Percentiles rank a stretch among this genome's conserved stretches.
Evolutionary conservation across 2,329 filamentous ascomycete species (phyloP).

Genomic region (Colletotrichum chlorophyti): DNA sequence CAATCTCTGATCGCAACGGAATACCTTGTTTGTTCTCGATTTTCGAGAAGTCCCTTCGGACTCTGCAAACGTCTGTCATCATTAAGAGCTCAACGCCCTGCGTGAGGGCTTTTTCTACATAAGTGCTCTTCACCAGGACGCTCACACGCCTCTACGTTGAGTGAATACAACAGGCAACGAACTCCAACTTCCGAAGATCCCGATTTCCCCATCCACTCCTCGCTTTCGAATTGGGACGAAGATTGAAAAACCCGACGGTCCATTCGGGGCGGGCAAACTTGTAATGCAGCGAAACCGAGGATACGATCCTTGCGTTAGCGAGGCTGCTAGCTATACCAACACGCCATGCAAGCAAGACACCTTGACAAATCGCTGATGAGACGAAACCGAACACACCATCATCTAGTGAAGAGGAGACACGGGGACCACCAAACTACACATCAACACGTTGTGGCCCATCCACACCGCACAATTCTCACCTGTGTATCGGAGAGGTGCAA

Average conservation of each 20-base stretch:
- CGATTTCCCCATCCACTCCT: neutral
- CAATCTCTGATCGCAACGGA: too few species aligned
- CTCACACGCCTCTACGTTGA: neutral
- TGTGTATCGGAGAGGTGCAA: slow-evolving; percentile 18
- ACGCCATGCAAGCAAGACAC: neutral
- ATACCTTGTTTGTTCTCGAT: too few species aligned
- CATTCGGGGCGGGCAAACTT: too few species aligned
- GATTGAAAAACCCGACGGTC: too few species aligned
- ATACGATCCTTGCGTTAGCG: neutral
- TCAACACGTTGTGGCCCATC: slow-evolving; percentile 3
- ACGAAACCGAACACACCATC: neutral
- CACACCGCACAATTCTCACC: slow-evolving; percentile 9
- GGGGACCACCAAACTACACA: slow-evolving; percentile 16
- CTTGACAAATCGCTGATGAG: slow-evolving; percentile 23
- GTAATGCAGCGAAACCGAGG: neutral
- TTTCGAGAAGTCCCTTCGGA: too few species aligned
- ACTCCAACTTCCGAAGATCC: neutral
- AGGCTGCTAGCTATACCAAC: neutral
- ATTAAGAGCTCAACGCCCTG: too few species aligned
- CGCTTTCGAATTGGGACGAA: neutral
- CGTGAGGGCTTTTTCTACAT: too few species aligned
- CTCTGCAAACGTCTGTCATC: too few species aligned
- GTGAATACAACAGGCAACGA: neutral
- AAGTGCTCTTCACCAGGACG: too few species aligned
- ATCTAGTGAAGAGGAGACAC: neutral